Evolutionary conservation across 768 basidiomycete species (phyloP), one percentile per base, ranked within the genome.

Genomic region (Boletus fagicola): DNA sequence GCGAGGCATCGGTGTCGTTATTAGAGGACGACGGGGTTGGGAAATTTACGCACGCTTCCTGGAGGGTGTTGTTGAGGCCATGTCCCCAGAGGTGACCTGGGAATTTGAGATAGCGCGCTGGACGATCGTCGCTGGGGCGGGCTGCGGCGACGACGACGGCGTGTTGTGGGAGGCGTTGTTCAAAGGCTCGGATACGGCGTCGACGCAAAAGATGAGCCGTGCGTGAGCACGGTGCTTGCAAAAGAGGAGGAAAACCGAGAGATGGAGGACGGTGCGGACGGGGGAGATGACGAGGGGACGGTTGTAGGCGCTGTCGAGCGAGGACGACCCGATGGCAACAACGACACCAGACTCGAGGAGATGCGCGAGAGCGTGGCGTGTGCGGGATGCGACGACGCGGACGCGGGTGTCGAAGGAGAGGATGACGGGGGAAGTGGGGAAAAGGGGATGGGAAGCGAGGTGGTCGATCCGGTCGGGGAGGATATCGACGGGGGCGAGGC

Each of bases 41-140:
- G n/a, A n/a, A n/a, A n/a, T n/a, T n/a, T n/a, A n/a, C 82, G 58
- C 64, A 85, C 83, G 77, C 74, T 77, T 86, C 83, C 67, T 85
- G 82, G 26, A 86, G 71, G 30, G 85, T 67, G 54, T 86, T 86
- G 67, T 85, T 85, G 55, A 85, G 73, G 1, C 85, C 85, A 53
- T 80, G 81, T 0, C 82, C 83, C 83, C 83, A 84, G 6, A 84
- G 53, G 58, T 84, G 82, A 20, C 76, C 76, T 1, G 82, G 78
- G 59, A 84, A 85, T 28, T 77, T 65, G 31, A 86, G 59, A 57
- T 79, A 85, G 46, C 67, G 67, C 10, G 49, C 43, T 18, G 61
- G 65, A 55, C 24, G 61, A 20, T 20, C 51, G n/a, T n/a, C n/a
- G n/a, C n/a, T n/a, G n/a, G n/a, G n/a, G n/a, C n/a, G n/a, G n/a